Base-by-base conservation (phyloP, 306 rosid genomes). In the Glycine soja region DNA sequence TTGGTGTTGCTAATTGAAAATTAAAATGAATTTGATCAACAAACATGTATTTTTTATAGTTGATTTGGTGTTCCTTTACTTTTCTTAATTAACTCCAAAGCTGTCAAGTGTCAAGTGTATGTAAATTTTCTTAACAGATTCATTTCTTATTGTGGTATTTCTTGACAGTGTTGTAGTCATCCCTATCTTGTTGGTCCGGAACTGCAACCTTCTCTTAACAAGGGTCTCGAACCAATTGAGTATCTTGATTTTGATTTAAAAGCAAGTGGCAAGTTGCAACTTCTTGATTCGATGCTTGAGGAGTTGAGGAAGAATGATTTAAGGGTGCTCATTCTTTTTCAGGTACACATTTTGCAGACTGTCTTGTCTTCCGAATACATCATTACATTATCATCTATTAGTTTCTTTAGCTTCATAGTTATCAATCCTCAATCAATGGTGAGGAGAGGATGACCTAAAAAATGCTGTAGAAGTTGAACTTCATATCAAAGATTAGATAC, bases 261-360 rank as follows among this genome's bases (percentile, higher is more conserved):
- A 88, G 93, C 96, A 80, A 89, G 98, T 70, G 98, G 96, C 71
- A 95, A 95, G 90, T 88, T 95, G 81, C 96, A 85, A 81, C 88
- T 93, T 85, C 99, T 95, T 80, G 97, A 91, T 85, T 81, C 84
- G 83, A 89, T 95, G 97, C 96, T 95, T 65, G 72, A 9, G 81
- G 96, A 93, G 87, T 86, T 93, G 77, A 89, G 79, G 69, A 86
- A 87, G 52, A 87, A 61, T 77, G 87, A 88, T 64, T 80, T 88
- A 52, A 86, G 97, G 83, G 94, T 66, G 38, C 89, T 95, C 5
- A 58, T 95, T 76, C 93, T 95, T 81, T 91, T 88, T 77, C 95
- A 93, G 97, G 99, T 93, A 89, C 58, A 10, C 7, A 34, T 46
- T 61, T 78, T 53, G 64, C 72, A 6, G 58, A 47, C 45, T 63